A percentile compares a stretch with the other conserved stretches of the same genome.
Conservation (phyloP, 1,284 basidiomycete genomes). For the Fomitopsis schrenkii region DNA sequence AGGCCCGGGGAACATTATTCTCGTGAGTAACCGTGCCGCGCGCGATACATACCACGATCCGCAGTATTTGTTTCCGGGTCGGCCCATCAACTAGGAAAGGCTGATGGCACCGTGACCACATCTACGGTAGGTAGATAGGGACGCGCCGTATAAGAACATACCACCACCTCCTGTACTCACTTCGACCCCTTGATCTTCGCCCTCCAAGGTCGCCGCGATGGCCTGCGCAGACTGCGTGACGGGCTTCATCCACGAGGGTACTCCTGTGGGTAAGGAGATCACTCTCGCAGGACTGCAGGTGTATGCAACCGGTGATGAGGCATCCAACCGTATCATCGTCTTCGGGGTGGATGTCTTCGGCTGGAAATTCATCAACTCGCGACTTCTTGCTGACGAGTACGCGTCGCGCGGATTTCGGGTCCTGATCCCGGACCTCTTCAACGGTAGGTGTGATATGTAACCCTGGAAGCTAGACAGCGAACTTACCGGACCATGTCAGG, state of each 20-base stretch:
- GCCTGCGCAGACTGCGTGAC: slow-evolving; percentile 17
- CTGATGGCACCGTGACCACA: too few species aligned
- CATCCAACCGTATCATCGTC: slow-evolving; percentile 15
- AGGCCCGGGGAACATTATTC: too few species aligned
- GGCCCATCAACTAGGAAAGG: too few species aligned
- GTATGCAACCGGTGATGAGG: slow-evolving; percentile 14
- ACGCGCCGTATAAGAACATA: too few species aligned
- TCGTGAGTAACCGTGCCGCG: too few species aligned
- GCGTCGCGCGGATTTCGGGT: slow-evolving; percentile 18
- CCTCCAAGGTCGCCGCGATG: slow-evolving; percentile 2
- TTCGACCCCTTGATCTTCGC: background rate
- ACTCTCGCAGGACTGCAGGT: slow-evolving; percentile 15
- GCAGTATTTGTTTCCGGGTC: too few species aligned
- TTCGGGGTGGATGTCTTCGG: slow-evolving; percentile 20
- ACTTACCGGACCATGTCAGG: slow-evolving; percentile 4
- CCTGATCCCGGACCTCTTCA: slow-evolving; percentile 18
- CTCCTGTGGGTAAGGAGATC: slow-evolving; percentile 15
- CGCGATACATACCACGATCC: too few species aligned
- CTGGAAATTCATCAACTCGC: slow-evolving; percentile 20
- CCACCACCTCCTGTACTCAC: too few species aligned
- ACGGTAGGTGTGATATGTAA: slow-evolving; percentile 9
- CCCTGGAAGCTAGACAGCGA: background rate
- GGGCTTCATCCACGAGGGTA: slow-evolving; percentile 12
- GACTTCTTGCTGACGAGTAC: slow-evolving; percentile 22
- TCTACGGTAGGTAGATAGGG: too few species aligned